Base-by-base conservation (phyloP, 2,329 filamentous ascomycete genomes). In the Cladosporium sp. region DNA sequence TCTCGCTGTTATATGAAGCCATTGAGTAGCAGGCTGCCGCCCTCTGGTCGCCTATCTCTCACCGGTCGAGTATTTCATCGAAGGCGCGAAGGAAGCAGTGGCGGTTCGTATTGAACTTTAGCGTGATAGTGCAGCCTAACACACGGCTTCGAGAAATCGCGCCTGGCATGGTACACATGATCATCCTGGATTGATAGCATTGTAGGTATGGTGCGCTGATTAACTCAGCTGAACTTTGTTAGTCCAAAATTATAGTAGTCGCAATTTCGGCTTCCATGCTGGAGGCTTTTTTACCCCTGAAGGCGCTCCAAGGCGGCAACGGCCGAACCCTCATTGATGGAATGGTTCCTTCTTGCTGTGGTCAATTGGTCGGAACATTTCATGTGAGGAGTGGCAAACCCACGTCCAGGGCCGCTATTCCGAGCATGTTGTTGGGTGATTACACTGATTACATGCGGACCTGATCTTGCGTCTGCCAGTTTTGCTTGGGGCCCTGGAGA, bases 221-320 rank as follows among this genome's bases (percentile, higher is more conserved):
- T 15, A 34, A 22, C 24, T 34, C 27, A 29, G 41, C 15, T 19
- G 18, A 34, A 4, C 22, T 4, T 4, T 27, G 22, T 27, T 27
- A 27, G 22, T 27, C 9, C 22, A 4, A 27, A 5, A 9, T 47
- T 36, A 15, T 36, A 17, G 32, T 15, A 17, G 15, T 36, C 8
- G 32, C n/a, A 47, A 47, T 47, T 17, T 47, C 44, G 44, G 44
- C 44, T 47, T n/a, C n/a, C n/a, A n/a, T n/a, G n/a, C n/a, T n/a
- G 34, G 27, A 39, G 15, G 34, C 44, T 18, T 34, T 27, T 34
- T 47, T 39, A 36, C 44, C 36, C 36, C 44, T 47, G 44, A 47
- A 40, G 44, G 44, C 44, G 44, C n/a, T 36, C 38, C 22, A 20
- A n/a, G 36, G 44, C 22, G 34, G 15, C 22, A 20, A 47, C 15